Evolutionary conservation across 2,329 filamentous ascomycete species (phyloP).

Genomic region (Emmonsiellopsis sp.): DNA sequence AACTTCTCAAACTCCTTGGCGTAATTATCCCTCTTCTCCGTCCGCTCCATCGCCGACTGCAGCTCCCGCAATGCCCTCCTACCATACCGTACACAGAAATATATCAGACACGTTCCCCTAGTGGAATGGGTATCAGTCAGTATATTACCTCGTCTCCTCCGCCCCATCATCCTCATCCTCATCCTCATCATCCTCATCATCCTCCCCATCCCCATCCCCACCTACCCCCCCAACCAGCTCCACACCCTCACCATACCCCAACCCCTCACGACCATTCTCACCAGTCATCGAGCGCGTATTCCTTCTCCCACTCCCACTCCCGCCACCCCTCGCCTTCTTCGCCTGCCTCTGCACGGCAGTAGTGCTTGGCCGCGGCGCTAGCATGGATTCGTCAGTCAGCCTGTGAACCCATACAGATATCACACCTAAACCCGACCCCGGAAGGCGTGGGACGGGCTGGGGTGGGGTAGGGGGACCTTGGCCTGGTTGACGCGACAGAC

Average conservation of each 20-base stretch:
- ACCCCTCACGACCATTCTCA: background rate
- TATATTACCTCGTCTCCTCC: slow-evolving; percentile 8
- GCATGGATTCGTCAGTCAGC: background rate
- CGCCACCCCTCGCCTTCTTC: background rate
- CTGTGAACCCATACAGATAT: no score
- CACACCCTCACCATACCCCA: background rate
- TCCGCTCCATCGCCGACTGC: slow-evolving; percentile 9
- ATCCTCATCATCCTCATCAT: background rate
- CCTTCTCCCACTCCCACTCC: background rate
- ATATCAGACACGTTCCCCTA: background rate
- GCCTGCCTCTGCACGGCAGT: background rate
- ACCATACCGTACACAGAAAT: background rate
- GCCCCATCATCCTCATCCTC: slow-evolving; percentile 5
- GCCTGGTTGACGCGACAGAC: no score
- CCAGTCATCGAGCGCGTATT: background rate
- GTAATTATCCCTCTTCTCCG: slow-evolving; percentile 12
- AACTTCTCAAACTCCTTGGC: slow-evolving; percentile 11
- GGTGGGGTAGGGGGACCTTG: no score
- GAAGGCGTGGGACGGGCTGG: no score
- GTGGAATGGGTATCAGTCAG: background rate
- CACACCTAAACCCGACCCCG: no score
- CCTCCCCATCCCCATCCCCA: slow-evolving; percentile 1
- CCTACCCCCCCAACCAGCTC: background rate
- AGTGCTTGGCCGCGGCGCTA: background rate
- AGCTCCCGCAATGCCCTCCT: slow-evolving; percentile 11